A percentile compares a stretch with the other conserved stretches of the same genome.
phyloP scores from a whole-genome alignment of 805 yeast genomes.

The Grigorovia humatica region DNA sequence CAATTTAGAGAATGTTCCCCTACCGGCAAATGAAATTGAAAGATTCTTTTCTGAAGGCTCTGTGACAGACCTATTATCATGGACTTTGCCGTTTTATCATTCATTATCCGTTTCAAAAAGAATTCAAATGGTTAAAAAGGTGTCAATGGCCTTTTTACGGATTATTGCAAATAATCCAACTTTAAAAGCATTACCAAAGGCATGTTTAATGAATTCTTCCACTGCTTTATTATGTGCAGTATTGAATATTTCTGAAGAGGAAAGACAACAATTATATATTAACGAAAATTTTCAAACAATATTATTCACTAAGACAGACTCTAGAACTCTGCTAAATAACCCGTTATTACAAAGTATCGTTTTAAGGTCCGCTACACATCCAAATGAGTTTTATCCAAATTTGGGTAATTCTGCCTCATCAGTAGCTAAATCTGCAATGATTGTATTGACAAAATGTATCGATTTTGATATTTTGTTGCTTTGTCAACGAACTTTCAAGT shows the following conservation, averaged over 20 bases:
- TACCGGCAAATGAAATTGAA: slow-evolving; percentile 24
- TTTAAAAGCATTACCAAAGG: slow-evolving; percentile 22
- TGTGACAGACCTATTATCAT: slow-evolving; percentile 38
- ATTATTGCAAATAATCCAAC: slow-evolving; percentile 24
- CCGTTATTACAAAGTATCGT: slow-evolving; percentile 28
- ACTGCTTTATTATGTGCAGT: slow-evolving; percentile 27
- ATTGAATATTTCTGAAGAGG: slow-evolving; percentile 20
- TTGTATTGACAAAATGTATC: slow-evolving; percentile 33
- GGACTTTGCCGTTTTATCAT: slow-evolving; percentile 41
- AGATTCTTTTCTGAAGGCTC: slow-evolving; percentile 23
- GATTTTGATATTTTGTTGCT: slow-evolving; percentile 38
- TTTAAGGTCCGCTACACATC: slow-evolving; percentile 23
- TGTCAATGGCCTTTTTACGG: slow-evolving; percentile 40
- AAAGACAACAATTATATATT: slow-evolving; percentile 20
- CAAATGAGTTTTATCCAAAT: slow-evolving; percentile 23
- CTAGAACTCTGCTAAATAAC: slow-evolving; percentile 36
- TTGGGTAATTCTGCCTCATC: slow-evolving; percentile 22
- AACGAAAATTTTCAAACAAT: slow-evolving; percentile 29
- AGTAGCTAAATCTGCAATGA: slow-evolving; percentile 28
- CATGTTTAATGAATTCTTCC: slow-evolving; percentile 30
- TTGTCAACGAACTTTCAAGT: slow-evolving; percentile 32
- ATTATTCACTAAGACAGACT: slow-evolving; percentile 38
- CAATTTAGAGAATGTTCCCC: slow-evolving; percentile 17
- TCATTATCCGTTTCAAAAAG: slow-evolving; percentile 40
- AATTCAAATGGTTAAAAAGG: slow-evolving; percentile 42